A percentile compares a stretch with the other conserved stretches of the same genome.
Conservation (phyloP, 805 yeast genomes). For the Myxozyma melibiosi region DNA sequence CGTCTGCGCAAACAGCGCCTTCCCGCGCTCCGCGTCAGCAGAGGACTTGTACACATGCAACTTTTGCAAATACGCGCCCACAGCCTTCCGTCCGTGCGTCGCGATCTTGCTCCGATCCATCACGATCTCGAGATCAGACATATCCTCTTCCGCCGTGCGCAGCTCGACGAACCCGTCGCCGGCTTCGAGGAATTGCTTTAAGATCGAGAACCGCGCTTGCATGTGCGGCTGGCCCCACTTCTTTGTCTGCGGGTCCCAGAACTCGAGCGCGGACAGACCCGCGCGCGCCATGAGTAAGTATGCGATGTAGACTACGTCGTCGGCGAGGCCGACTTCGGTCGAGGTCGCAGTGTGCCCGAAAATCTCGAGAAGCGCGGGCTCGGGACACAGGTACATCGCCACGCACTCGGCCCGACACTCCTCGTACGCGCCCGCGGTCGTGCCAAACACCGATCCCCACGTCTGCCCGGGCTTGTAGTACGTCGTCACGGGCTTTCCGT, state of each 20-base stretch:
- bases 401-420: constrained; percentile 93
- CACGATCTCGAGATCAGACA: constrained; percentile 60
- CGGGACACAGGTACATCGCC: constrained; percentile 76
- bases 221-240: constrained; percentile 96
- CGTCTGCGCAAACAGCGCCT: constrained; percentile 62
- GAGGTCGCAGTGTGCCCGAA: constrained; percentile 64
- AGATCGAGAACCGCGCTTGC: constrained; percentile 87
- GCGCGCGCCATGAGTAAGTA: constrained; percentile 86
- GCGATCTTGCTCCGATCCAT: constrained; percentile 65
- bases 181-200: constrained; percentile 71
- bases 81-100: constrained; percentile 70
- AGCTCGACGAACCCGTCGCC: constrained; percentile 59
- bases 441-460: constrained; percentile 86
- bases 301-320: constrained; percentile 61
- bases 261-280: constrained; percentile 79
- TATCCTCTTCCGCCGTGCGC: constrained; percentile 49
- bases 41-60: constrained; percentile 80
- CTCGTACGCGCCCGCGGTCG: constrained; percentile 82
- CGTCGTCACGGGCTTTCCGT: constrained; percentile 63
- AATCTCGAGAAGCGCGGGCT: constrained; percentile 65
- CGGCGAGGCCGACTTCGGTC: constrained; percentile 46
- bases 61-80: constrained; percentile 67
- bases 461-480: constrained; percentile 81
- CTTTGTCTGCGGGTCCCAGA: constrained; percentile 76
- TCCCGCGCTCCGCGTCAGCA: constrained; percentile 69